Percentiles rank a stretch among this genome's conserved stretches.
Evolutionary conservation across 768 basidiomycete species (phyloP).

Genomic region (Cantharellus cinnabarinus): DNA sequence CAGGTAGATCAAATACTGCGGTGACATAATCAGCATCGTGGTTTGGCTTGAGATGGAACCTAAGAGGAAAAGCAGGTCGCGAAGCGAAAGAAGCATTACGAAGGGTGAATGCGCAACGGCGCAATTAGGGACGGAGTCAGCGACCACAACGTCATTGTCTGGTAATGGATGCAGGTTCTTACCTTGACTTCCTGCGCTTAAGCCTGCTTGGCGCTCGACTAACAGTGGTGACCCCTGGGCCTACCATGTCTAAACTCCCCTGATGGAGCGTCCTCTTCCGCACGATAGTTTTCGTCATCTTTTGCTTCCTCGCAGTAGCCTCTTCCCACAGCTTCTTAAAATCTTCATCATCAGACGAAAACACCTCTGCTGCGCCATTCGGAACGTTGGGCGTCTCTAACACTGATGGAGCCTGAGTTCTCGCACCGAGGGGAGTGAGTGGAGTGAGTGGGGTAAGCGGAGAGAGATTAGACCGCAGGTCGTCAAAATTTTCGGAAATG

Average conservation of each 20-base stretch:
- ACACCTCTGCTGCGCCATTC: not conserved
- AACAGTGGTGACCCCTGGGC: no score
- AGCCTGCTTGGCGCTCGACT: not conserved
- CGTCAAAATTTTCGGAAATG: not conserved
- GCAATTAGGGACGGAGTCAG: not conserved
- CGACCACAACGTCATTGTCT: no score
- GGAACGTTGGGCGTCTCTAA: not conserved
- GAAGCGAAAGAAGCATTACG: not conserved
- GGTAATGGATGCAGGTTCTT: not conserved
- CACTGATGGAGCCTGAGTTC: not conserved
- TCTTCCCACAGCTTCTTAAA: not conserved
- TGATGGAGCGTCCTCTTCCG: not conserved
- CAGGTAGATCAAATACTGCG: slow-evolving; percentile 9
- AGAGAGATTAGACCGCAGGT: not conserved
- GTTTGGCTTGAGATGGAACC: slow-evolving; percentile 4
- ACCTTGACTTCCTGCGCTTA: not conserved
- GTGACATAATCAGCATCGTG: slow-evolving; percentile 2
- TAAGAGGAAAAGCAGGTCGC: not conserved
- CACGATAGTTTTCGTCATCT: not conserved
- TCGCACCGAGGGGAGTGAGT: not conserved
- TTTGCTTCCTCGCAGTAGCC: not conserved
- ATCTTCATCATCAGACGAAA: not conserved
- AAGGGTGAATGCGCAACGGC: not conserved
- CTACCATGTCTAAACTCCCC: not conserved
- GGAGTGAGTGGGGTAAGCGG: not conserved